Conservation (phyloP, 805 yeast species). For the Ogataea parapolymorpha region DNA sequence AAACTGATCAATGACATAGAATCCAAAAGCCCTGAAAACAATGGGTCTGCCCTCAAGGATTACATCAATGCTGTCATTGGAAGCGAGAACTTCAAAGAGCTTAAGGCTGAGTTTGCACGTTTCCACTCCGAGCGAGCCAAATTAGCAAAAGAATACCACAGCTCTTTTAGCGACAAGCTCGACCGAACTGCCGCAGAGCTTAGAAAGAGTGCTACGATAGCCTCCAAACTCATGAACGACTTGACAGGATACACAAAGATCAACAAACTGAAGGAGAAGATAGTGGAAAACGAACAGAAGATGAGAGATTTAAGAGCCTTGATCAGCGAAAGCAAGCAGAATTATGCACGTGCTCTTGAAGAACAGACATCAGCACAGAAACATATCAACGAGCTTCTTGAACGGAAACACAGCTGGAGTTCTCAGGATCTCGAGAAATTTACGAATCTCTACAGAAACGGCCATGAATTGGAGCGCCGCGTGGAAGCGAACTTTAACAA, state of each 20-base stretch:
- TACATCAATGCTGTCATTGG: slow-evolving; percentile 28
- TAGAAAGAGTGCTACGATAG: slow-evolving; percentile 54
- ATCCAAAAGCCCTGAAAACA: slow-evolving; percentile 7
- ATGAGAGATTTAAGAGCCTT: slow-evolving; percentile 45
- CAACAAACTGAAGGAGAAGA: slow-evolving; percentile 62
- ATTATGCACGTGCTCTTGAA: slow-evolving; percentile 59
- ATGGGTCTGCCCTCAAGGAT: slow-evolving; percentile 9
- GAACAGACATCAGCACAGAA: slow-evolving; percentile 69
- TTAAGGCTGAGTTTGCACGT: slow-evolving; percentile 30
- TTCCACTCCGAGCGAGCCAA: slow-evolving; percentile 26
- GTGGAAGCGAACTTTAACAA: slow-evolving; percentile 50
- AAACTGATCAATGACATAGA: slow-evolving; percentile 21
- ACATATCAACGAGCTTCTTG: slow-evolving; percentile 81
- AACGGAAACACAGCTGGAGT: slow-evolving; percentile 81
- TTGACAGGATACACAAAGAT: slow-evolving; percentile 88
- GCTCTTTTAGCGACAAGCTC: slow-evolving; percentile 41
- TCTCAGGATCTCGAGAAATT: slow-evolving; percentile 77
- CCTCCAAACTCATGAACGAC: slow-evolving; percentile 74
- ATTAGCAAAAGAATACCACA: slow-evolving; percentile 31
- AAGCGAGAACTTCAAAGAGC: slow-evolving; percentile 32
- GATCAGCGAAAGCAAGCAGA: slow-evolving; percentile 47
- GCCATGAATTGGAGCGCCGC: slow-evolving; percentile 64
- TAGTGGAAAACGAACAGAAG: slow-evolving; percentile 52
- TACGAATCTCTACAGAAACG: slow-evolving; percentile 75
- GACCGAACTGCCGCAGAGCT: slow-evolving; percentile 51